A percentile compares a stretch with the other conserved stretches of the same genome.
These are phyloP conservation scores for Chlorella sp. DNA, from an alignment of 139 green algal genomes.

Conservation along the genomic window DNA sequence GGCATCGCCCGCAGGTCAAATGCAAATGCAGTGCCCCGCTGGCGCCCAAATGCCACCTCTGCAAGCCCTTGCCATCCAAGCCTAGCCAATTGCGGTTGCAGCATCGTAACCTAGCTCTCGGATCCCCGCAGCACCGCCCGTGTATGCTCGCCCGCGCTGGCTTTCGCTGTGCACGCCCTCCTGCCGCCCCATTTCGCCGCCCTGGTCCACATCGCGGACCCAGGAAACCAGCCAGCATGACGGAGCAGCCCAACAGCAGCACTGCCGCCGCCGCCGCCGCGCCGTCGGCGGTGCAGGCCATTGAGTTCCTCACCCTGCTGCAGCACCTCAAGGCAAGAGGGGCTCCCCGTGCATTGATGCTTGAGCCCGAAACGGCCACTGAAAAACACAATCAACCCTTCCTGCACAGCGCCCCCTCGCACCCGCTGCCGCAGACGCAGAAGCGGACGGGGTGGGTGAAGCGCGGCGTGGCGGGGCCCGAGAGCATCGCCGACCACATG, in stretches of 20 bases:
- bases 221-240: neutral
- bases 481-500: constrained; percentile 96
- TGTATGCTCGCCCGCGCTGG: too few relatives aligned
- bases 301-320: constrained; percentile 79
- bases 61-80: too few relatives aligned
- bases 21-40: too few relatives aligned
- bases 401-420: neutral
- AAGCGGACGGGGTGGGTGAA: constrained; percentile 92
- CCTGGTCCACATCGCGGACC: neutral
- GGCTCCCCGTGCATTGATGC: neutral
- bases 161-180: too few relatives aligned
- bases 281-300: constrained; percentile 37
- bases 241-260: neutral
- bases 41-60: too few relatives aligned
- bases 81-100: too few relatives aligned
- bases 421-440: constrained; percentile 58
- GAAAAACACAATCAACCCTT: neutral
- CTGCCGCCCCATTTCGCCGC: too few relatives aligned
- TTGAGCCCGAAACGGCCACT: neutral
- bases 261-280: neutral
- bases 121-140: too few relatives aligned
- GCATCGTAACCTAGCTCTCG: too few relatives aligned
- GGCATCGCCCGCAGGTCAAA: too few relatives aligned
- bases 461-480: constrained; percentile 71
- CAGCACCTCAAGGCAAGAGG: constrained; percentile 77